Evolutionary conservation across 148 eudicot species (phyloP).

Genomic region (Agrostemma githago): DNA sequence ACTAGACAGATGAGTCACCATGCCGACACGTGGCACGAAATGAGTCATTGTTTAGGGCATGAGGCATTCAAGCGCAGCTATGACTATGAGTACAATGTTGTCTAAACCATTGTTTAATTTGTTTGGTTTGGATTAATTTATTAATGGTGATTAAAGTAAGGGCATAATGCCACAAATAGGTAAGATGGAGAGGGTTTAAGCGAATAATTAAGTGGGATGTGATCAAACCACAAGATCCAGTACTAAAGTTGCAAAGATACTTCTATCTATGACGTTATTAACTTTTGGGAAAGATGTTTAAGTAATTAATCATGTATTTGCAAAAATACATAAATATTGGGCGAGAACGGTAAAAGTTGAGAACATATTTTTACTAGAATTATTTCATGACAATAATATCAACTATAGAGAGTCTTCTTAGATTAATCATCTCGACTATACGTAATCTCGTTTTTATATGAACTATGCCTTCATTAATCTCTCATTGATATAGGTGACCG

Average conservation of each 20-base stretch:
- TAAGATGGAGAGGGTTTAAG: conserved; percentile 26
- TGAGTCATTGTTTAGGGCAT: conserved; percentile 28
- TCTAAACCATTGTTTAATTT: conserved; percentile 2
- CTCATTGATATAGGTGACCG: no score
- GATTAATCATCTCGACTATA: no score
- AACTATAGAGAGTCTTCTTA: no score
- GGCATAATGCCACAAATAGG: conserved; percentile 38
- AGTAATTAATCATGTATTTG: background rate
- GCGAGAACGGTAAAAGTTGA: no score
- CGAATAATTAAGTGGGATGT: conserved; percentile 25
- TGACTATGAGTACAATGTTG: conserved; percentile 19
- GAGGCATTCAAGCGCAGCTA: background rate
- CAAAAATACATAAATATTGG: no score
- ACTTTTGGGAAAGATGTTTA: no score
- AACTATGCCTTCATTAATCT: no score
- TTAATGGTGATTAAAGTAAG: conserved; percentile 20
- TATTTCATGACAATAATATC: no score
- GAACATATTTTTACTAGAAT: no score
- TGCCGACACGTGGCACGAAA: conserved; percentile 36
- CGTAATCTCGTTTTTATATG: no score
- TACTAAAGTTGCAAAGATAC: conserved; percentile 18
- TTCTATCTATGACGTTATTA: background rate
- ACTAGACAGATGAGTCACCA: conserved; percentile 32
- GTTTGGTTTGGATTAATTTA: conserved; percentile 20
- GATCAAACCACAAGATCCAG: conserved; percentile 26